Evolutionary conservation across 768 basidiomycete genomes (phyloP), one percentile per base, ranked within the genome.

Genomic region (Tricholoma saponaceum): DNA sequence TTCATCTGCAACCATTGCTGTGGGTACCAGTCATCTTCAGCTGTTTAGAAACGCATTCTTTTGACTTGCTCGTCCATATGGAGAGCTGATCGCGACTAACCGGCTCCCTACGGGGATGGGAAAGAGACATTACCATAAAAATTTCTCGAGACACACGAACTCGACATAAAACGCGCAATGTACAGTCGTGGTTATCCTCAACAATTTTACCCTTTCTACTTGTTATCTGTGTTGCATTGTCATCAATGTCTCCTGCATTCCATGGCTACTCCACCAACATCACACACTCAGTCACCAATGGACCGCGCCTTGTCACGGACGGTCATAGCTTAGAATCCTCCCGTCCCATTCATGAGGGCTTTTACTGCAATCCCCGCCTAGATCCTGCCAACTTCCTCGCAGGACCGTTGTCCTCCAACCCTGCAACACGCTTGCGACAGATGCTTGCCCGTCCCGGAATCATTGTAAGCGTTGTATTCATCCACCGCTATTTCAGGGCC

Each of bases 361-460:
- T 70, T 2, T 90, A 89, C 69, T 82, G 84, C 68, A 90, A 89
- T 65, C 55, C 87, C 49, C 86, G 87, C 30, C 71, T 90, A 16
- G 84, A 88, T 68, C 84, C 87, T 23, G 78, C 79, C 66, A 86
- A 88, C 67, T 90, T 78, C 69, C 67, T 86, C 46, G 80, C 88
- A 6, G 88, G 87, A 1, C 85, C 87, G 3, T 72, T 90, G 6
- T 90, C 89, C 1, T 66, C 72, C 57, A 84, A 89, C 64, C 81
- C 89, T n/a, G 79, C 87, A 6, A 91, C 88, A 0, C 81, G 89
- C 37, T 80, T 91, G 44, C 83, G 88, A 41, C 85, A 87, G 62
- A 73, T 86, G 79, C 76, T 86, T 8, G 84, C 80, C 3, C 78
- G 88, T 49, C 89, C 89, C 7, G 89, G 89, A 25, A 90, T 90